These are phyloP conservation scores for Magnusiomyces magnusii DNA, from an alignment of 1,139 yeast genomes.

Conservation along the genomic window DNA sequence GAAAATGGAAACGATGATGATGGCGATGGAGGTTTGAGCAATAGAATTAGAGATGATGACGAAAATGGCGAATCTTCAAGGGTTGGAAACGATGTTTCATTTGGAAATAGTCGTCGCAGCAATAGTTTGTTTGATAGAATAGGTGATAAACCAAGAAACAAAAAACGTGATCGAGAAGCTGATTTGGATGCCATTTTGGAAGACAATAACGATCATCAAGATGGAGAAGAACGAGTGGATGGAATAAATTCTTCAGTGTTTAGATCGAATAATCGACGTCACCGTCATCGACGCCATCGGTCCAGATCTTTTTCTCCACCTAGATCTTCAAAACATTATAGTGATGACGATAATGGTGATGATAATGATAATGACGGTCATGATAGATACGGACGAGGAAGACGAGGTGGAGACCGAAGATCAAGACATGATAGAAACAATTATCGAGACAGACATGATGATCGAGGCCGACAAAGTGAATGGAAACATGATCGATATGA, in stretches of 20 bases:
- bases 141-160: not conserved
- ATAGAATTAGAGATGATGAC: not conserved
- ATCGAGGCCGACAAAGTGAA: conserved; percentile 14
- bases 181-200: not conserved
- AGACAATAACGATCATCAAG: not conserved
- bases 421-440: not conserved
- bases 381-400: not conserved
- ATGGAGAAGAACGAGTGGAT: no score
- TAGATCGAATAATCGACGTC: not conserved
- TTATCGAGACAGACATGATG: conserved; percentile 8
- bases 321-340: not conserved
- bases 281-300: not conserved
- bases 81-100: not conserved
- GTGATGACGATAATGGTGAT: not conserved
- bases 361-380: not conserved
- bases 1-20: not conserved
- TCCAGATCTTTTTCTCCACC: not conserved
- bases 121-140: not conserved
- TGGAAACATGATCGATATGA: not conserved
- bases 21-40: not conserved
- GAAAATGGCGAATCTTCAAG: not conserved
- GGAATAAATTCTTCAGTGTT: not conserved
- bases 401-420: not conserved
- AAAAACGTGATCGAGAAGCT: not conserved
- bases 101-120: not conserved